phyloP scores from a whole-genome alignment of 768 basidiomycete genomes.

The Austroboletus eburneus region DNA sequence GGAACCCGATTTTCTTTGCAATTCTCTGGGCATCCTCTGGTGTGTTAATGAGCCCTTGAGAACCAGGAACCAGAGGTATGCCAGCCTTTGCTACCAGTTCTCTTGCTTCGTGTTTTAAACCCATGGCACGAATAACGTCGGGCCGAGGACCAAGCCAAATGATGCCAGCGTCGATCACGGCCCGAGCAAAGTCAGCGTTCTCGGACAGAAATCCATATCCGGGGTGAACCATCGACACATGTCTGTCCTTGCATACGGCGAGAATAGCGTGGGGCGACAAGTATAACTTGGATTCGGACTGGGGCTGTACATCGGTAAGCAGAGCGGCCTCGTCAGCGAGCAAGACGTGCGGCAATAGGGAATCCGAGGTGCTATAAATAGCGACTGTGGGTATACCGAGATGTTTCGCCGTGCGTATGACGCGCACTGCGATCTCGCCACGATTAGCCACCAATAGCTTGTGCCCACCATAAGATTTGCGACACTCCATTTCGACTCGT shows the following conservation, averaged over 20 bases:
- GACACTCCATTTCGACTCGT: conserved; percentile 12
- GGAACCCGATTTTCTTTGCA: conserved; percentile 47
- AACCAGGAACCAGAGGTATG: conserved; percentile 56
- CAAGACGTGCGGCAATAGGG: conserved; percentile 53
- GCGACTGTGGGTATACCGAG: conserved; percentile 53
- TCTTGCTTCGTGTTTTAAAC: conserved; percentile 58
- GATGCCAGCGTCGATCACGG: conserved; percentile 45
- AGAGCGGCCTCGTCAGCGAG: conserved; percentile 49
- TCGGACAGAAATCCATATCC: conserved; percentile 68
- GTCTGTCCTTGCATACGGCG: conserved; percentile 36
- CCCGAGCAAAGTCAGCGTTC: conserved; percentile 51
- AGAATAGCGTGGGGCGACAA: conserved; percentile 37
- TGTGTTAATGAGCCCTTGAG: conserved; percentile 41
- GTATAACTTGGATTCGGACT: conserved; percentile 44
- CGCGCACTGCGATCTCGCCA: conserved; percentile 67
- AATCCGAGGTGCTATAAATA: conserved; percentile 56
- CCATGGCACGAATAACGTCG: conserved; percentile 49
- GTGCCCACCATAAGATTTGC: conserved; percentile 27
- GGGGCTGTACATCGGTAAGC: background rate
- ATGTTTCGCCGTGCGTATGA: conserved; percentile 51
- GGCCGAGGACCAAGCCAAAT: conserved; percentile 56
- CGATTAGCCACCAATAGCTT: conserved; percentile 66
- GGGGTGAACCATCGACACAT: conserved; percentile 53
- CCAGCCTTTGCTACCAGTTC: conserved; percentile 42
- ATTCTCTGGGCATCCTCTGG: conserved; percentile 39